A percentile compares a stretch with the other conserved stretches of the same genome.
These are phyloP conservation scores for Metschnikowia peoriensis DNA, from an alignment of 805 yeast species.

Conservation along the genomic window DNA sequence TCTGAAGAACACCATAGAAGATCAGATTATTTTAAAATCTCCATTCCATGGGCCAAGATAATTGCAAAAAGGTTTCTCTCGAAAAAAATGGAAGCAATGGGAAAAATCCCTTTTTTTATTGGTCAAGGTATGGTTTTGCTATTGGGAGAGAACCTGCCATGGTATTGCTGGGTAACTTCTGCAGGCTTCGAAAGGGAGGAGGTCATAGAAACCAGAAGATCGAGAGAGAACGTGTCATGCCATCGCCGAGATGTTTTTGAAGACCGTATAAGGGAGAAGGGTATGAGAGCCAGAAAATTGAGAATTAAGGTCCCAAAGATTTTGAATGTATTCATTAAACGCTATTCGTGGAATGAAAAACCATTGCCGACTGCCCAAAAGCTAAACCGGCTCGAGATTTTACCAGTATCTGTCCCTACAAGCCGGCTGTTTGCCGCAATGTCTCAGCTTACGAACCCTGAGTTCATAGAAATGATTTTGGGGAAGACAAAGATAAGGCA, in stretches of 20 bases:
- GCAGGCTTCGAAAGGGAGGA: neutral
- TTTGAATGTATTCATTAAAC: neutral
- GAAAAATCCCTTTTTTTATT: neutral
- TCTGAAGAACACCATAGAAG: constrained; percentile 40
- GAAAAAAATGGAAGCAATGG: neutral
- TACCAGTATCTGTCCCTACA: neutral
- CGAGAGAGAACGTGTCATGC: neutral
- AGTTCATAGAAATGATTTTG: neutral
- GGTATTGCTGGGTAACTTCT: constrained; percentile 36
- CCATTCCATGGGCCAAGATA: neutral
- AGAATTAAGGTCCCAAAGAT: constrained; percentile 14
- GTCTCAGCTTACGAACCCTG: neutral
- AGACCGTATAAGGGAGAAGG: neutral
- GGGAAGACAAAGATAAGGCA: neutral
- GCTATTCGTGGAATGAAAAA: neutral
- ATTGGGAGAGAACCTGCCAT: neutral
- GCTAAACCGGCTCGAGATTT: neutral
- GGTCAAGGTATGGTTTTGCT: neutral
- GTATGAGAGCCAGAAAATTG: neutral
- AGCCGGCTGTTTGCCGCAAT: neutral
- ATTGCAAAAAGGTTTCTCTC: neutral
- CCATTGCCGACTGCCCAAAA: neutral
- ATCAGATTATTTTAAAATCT: constrained; percentile 32
- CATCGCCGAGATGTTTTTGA: neutral
- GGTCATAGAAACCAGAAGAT: neutral